Percentiles rank a stretch among this genome's conserved stretches.
Conservation (phyloP, 2,329 filamentous ascomycete species). For the Bipolaris zeicola region DNA sequence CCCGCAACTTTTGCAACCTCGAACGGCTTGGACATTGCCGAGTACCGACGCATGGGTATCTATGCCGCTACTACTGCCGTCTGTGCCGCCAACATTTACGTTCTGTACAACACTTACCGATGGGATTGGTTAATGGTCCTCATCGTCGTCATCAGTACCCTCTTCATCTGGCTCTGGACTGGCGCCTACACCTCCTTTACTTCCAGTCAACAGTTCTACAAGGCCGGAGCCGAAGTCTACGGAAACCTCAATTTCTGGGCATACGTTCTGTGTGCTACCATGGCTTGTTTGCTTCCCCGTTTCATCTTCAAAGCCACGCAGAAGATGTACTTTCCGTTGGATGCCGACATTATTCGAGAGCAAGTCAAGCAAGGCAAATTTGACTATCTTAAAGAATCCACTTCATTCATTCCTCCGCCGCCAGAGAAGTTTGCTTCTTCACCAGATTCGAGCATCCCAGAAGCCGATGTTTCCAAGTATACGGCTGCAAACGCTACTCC, state of each 20-base stretch:
- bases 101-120: conserved; percentile 93
- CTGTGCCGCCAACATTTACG: conserved; percentile 89
- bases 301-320: conserved; percentile 86
- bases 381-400: conserved; percentile 68
- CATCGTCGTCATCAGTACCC: conserved; percentile 78
- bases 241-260: conserved; percentile 86
- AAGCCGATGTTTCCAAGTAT: conserved; percentile 52
- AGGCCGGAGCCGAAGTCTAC: conserved; percentile 79
- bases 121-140: conserved; percentile 97
- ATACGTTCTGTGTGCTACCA: conserved; percentile 75
- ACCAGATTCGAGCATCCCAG: conserved; percentile 65
- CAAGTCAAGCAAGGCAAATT: conserved; percentile 85
- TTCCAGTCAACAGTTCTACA: conserved; percentile 70
- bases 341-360: conserved; percentile 94
- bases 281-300: conserved; percentile 83
- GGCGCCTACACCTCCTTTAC: conserved; percentile 76
- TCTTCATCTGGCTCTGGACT: conserved; percentile 95
- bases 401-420: conserved; percentile 55
- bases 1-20: conserved; percentile 70
- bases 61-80: conserved; percentile 86
- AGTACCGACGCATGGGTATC: conserved; percentile 82
- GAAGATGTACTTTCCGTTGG: conserved; percentile 91
- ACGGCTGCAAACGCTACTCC: conserved; percentile 55
- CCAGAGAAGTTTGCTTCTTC: conserved; percentile 53
- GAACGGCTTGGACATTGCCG: conserved; percentile 77